A percentile compares a stretch with the other conserved stretches of the same genome.
Evolutionary conservation across 164 flowering plant species (phyloP).

Genomic region (Piper betle): DNA sequence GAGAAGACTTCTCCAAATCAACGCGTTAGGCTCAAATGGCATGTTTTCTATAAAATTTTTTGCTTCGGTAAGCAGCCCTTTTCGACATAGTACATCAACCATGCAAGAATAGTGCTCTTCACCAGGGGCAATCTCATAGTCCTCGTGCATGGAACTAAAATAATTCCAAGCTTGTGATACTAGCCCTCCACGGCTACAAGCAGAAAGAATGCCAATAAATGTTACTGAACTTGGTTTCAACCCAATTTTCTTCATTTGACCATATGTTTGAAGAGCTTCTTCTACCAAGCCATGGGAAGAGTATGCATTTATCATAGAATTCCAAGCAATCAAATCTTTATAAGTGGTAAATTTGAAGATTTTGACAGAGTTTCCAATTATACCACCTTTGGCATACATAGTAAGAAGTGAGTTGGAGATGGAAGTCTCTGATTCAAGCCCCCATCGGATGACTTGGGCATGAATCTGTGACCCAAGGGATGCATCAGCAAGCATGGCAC

Average conservation of each 20-base stretch:
- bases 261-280: slow-evolving; percentile 14
- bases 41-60: slow-evolving; percentile 16
- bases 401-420: slow-evolving; percentile 14
- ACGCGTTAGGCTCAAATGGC: slow-evolving; percentile 15
- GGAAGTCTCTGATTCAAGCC: slow-evolving; percentile 7
- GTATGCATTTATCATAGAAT: slow-evolving; percentile 19
- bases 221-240: slow-evolving; percentile 13
- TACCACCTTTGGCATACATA: slow-evolving; percentile 18
- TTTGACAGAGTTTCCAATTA: slow-evolving; percentile 10
- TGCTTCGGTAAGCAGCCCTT: slow-evolving; percentile 15
- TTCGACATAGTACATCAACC: slow-evolving; percentile 18
- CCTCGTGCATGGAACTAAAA: slow-evolving; percentile 12
- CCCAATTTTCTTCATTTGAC: slow-evolving; percentile 14
- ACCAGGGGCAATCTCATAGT: slow-evolving; percentile 13
- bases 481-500: slow-evolving; percentile 8
- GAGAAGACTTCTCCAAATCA: slow-evolving; percentile 20
- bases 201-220: slow-evolving; percentile 16
- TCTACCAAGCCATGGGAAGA: slow-evolving; percentile 18
- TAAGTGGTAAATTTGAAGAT: slow-evolving; percentile 8
- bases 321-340: slow-evolving; percentile 21
- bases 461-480: slow-evolving; percentile 16
- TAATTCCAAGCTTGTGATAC: slow-evolving; percentile 12
- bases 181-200: slow-evolving; percentile 18
- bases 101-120: slow-evolving; percentile 19
- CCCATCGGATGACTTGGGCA: slow-evolving; percentile 17